These are phyloP conservation scores for Termitomyces eurrhizus DNA, from an alignment of 768 basidiomycete genomes.

Conservation along the genomic window DNA sequence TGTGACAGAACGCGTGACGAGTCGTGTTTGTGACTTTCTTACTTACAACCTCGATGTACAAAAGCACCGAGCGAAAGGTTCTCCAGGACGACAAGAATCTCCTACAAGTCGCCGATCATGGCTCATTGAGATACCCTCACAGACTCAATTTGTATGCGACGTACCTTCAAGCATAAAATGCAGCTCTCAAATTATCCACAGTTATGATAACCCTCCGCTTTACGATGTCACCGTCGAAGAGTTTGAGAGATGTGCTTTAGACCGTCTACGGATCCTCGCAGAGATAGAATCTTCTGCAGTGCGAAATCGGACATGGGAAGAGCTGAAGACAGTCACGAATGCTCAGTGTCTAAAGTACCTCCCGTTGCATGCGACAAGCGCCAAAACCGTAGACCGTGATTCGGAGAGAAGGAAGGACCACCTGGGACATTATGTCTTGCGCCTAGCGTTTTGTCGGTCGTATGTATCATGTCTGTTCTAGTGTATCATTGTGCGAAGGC, in stretches of 20 bases:
- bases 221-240: constrained; percentile 93
- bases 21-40: constrained; percentile 19
- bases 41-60: constrained; percentile 27
- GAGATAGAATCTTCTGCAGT: constrained; percentile 90
- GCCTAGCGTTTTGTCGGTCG: constrained; percentile 96
- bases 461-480: constrained; percentile 39
- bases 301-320: constrained; percentile 79
- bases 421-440: constrained; percentile 88
- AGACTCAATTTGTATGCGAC: constrained; percentile 74
- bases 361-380: constrained; percentile 59
- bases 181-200: constrained; percentile 25
- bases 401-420: constrained; percentile 78
- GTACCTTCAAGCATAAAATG: background rate
- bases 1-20: constrained; percentile 18
- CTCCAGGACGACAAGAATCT: constrained; percentile 18
- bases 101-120: constrained; percentile 27
- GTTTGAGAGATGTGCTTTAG: constrained; percentile 88
- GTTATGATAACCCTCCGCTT: constrained; percentile 83
- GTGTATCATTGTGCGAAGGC: background rate
- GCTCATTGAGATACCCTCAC: constrained; percentile 50
- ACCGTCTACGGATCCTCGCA: constrained; percentile 81
- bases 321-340: constrained; percentile 60
- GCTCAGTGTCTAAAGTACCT: constrained; percentile 73
- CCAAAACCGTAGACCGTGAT: constrained; percentile 43
- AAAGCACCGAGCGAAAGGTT: constrained; percentile 25